phyloP scores from a whole-genome alignment of 2,329 filamentous ascomycete genomes.

The Iodosphaeria phyllophila region DNA sequence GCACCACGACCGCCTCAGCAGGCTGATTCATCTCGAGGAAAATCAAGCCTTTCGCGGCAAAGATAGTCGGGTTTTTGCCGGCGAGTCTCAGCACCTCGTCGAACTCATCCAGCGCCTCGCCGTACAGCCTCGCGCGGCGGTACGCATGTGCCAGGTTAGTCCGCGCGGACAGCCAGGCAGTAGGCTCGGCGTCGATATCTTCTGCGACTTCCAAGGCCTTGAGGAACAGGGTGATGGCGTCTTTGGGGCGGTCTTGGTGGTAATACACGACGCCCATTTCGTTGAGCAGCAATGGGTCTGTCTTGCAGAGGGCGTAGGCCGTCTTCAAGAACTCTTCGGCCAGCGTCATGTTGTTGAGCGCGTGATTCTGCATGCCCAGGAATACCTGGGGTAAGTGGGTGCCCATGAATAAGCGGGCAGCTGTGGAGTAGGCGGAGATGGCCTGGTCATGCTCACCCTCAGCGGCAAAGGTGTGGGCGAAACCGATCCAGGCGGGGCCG shows the following conservation, averaged over 20 bases:
- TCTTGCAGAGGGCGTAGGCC: slow-evolving; percentile 65
- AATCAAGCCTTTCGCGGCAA: slow-evolving; percentile 69
- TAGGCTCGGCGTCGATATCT: slow-evolving; percentile 65
- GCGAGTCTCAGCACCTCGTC: slow-evolving; percentile 73
- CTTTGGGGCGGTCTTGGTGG: slow-evolving; percentile 62
- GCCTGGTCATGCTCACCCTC: slow-evolving; percentile 97
- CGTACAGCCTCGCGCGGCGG: slow-evolving; percentile 48
- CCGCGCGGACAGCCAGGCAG: slow-evolving; percentile 66
- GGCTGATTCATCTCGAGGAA: slow-evolving; percentile 58
- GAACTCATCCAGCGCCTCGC: slow-evolving; percentile 62
- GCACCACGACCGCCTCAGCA: slow-evolving; percentile 59
- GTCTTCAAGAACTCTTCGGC: slow-evolving; percentile 90
- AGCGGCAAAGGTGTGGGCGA: slow-evolving; percentile 93
- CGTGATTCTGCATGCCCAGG: slow-evolving; percentile 94
- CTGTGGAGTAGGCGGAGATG: slow-evolving; percentile 92
- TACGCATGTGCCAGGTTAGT: slow-evolving; percentile 84
- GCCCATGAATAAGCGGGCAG: slow-evolving; percentile 85
- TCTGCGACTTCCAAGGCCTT: slow-evolving; percentile 60
- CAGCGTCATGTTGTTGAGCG: slow-evolving; percentile 82
- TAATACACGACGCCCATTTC: slow-evolving; percentile 95
- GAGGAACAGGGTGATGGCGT: slow-evolving; percentile 61
- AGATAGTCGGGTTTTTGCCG: slow-evolving; percentile 60
- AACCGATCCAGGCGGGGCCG: slow-evolving; percentile 94
- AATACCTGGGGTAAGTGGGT: slow-evolving; percentile 93
- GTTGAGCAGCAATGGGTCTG: slow-evolving; percentile 80